Base-by-base conservation (phyloP, 257 asterid genomes). In the Fraxinus excelsior region DNA sequence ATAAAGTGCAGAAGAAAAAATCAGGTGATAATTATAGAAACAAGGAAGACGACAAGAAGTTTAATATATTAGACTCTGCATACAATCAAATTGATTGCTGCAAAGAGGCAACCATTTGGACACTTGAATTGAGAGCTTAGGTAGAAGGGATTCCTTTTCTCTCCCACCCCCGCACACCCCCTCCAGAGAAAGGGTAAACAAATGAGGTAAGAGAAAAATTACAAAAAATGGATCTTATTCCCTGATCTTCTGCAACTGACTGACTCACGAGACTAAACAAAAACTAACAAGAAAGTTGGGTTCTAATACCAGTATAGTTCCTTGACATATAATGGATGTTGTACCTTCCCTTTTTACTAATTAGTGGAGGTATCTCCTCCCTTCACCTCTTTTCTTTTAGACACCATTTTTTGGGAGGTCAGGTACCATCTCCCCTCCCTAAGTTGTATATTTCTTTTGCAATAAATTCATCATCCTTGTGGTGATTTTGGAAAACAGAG, bases 1-100 rank as follows among this genome's bases (percentile, higher is more conserved):
- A 80, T 73, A 78, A 44, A 78, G 78, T 51, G 44, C 42, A 81
- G 29, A 71, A 78, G 68, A 72, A 72, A 53, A n/a, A 53, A 44
- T 29, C 62, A 5, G 21, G 34, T 31, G 77, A 32, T 16, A 79
- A 72, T 65, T 29, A 2, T 32, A 26, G 62, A 70, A 78, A 21
- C 53, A 31, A 70, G 56, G 66, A 74, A 32, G 80, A 76, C 58
- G 64, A 58, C 26, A 65, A 34, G 74, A 67, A 78, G 34, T 71
- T 51, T 25, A 34, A 73, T 5, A 53, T 18, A 65, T 40, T 16
- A 38, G 66, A 13, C 12, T 25, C 31, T 34, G 28, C 13, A 79
- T 13, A 21, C 29, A 34, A 37, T 72, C 49, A 73, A 79, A 76
- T 58, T 32, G 29, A 58, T 35, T 26, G 29, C 65, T 5, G 60